phyloP scores from a whole-genome alignment of 805 yeast genomes.

The Pichia membranifaciens region DNA sequence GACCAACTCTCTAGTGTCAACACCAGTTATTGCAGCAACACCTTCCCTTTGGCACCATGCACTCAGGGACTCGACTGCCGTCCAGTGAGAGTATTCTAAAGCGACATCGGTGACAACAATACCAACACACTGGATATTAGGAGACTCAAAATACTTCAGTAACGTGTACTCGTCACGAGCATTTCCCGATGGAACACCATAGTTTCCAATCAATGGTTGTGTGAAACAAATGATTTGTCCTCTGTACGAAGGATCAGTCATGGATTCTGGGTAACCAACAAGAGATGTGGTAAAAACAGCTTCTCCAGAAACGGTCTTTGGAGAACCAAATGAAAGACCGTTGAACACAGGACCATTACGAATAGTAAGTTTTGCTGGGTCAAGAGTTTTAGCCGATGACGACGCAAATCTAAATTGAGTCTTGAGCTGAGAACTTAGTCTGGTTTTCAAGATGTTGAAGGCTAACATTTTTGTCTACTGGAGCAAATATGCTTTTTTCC shows the following conservation, averaged over 20 bases:
- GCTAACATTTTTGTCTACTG: constrained; percentile 10
- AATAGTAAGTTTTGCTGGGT: constrained; percentile 85
- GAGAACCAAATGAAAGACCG: constrained; percentile 95
- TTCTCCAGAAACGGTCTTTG: constrained; percentile 89
- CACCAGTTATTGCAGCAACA: constrained; percentile 94
- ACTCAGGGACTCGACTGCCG: constrained; percentile 92
- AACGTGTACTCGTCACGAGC: constrained; percentile 79
- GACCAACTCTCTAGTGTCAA: constrained; percentile 93
- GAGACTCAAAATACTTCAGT: constrained; percentile 86
- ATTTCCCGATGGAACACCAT: constrained; percentile 89
- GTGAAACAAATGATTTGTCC: constrained; percentile 97
- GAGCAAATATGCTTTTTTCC: too few species aligned
- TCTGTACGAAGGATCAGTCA: constrained; percentile 97
- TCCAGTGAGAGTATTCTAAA: constrained; percentile 97
- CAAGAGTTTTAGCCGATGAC: constrained; percentile 36
- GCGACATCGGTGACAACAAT: constrained; percentile 96
- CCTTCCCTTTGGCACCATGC: constrained; percentile 97
- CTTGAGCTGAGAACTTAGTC: not conserved
- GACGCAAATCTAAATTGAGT: constrained; percentile 16
- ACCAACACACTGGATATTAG: constrained; percentile 89
- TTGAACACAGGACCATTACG: constrained; percentile 89
- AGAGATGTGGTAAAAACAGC: constrained; percentile 97
- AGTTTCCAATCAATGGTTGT: constrained; percentile 95
- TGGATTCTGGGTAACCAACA: constrained; percentile 97
- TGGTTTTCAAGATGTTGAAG: constrained; percentile 11